Base-by-base conservation (phyloP, 192 early-diverging fungal genomes). In the Dispira simplex region DNA sequence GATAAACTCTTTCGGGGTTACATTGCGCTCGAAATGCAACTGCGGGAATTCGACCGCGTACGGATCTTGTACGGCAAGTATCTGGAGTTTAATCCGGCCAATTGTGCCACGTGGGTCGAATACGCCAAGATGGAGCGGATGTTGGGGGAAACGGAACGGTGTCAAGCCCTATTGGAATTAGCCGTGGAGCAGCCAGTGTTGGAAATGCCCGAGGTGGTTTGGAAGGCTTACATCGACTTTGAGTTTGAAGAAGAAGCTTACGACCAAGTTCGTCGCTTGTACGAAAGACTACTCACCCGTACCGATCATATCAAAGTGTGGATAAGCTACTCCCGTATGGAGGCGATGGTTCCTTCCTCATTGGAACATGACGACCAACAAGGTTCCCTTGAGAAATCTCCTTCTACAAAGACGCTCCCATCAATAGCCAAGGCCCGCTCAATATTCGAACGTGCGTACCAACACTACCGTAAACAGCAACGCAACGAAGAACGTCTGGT, bases 211-310 rank as follows among this genome's bases (percentile, higher is more conserved):
- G 97, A 99, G 68, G 82, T 98, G 16, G 70, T 99, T 51, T 99
- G 97, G 97, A 99, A 97, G 73, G 85, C 90, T 0, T 99, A 90
- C 69, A 95, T 99, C 69, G 88, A 99, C 67, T 95, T 97, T 76
- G 93, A 97, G 67, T 82, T 84, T 44, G 79, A 80, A 14, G 85
- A 92, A 66, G 83, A 77, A 62, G 91, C 97, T 75, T 92, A 83
- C 71, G 77, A 73, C 0, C 76, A 79, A n/a, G 90, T 89, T 0
- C 74, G 93, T 44, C 66, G 65, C 1, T 73, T 99, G 32, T 99
- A 99, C 76, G 74, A 87, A 67, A 76, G 91, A 9, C 70, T 99
- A 54, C 71, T 99, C 65, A 67, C 86, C 46, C 79, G 90, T 62
- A 94, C 94, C 20, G 85, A 83, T 23, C 97, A 99, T 63, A 93